Evolutionary conservation across 139 green algal genomes (phyloP).

Genomic region (Microglena sp.): DNA sequence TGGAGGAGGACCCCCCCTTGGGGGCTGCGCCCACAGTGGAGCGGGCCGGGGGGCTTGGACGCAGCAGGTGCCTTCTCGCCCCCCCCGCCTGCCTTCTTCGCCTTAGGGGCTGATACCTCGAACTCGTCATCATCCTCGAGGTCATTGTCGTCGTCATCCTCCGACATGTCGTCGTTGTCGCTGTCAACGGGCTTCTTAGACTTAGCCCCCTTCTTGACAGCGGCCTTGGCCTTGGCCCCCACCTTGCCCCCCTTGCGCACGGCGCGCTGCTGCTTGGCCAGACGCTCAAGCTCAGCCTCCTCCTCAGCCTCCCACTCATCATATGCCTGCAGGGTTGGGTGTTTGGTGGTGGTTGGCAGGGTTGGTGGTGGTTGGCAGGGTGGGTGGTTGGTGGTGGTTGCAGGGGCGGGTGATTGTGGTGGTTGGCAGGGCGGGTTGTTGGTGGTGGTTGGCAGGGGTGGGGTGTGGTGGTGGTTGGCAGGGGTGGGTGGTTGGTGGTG

Average conservation of each 20-base stretch:
- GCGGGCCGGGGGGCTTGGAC: background rate
- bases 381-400: no score
- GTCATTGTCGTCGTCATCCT: background rate
- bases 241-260: conserved; percentile 19
- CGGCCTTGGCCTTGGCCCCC: background rate
- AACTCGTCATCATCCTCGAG: conserved; percentile 21
- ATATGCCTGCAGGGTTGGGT: conserved; percentile 30
- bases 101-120: background rate
- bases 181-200: background rate
- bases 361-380: no score
- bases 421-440: no score
- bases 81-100: background rate
- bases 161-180: conserved; percentile 2
- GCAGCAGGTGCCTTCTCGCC: conserved; percentile 1
- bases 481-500: no score
- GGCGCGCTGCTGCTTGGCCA: conserved; percentile 14
- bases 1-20: background rate
- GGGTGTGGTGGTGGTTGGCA: no score
- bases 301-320: conserved; percentile 36
- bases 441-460: no score
- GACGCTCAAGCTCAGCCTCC: conserved; percentile 15
- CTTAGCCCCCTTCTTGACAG: conserved; percentile 1
- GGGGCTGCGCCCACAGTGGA: background rate
- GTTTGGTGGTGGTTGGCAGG: no score
- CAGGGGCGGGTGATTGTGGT: no score